Evolutionary conservation across 768 basidiomycete genomes (phyloP), one percentile per base, ranked within the genome.

Genomic region (Mycena leptocephala): DNA sequence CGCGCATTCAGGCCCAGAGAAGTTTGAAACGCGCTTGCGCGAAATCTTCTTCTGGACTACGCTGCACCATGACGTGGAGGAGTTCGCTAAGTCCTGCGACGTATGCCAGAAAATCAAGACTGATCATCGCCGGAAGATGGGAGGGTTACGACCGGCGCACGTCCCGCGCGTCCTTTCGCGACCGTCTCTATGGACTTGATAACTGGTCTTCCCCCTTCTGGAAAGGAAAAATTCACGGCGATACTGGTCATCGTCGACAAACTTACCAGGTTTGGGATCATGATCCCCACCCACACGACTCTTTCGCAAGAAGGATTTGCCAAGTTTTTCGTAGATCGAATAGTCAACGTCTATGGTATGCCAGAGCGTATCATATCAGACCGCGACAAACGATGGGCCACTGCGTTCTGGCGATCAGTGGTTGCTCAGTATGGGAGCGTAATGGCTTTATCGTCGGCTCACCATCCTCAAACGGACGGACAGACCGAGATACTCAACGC

Each of bases 401-500:
- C 64, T 2, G 73, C 61, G 1, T 82, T 83, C 65, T 84, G 82
- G 78, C 9, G 41, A 16, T 48, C 71, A 2, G 71, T 72, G 2
- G 46, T 62, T 8, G 14, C 55, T 14, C 62, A 72, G 20, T 65
- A 72, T n/a, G 71, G 71, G 11, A 46, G 58, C 32, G 30, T 10
- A 4, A 46, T 72, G 30, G 70, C 70, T 37, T 43, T 72, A 3
- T 82, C 86, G 2, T 84, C 85, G 0, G 79, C 83, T 0, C 82
- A 86, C 67, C 88, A 88, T 75, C 87, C 86, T 0, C 85, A 88
- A 72, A 83, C 85, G 0, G 84, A 89, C 70, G 85, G 86, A 0
- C 85, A 86, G 33, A 83, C 81, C 0, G 82, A 87, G 77, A 74
- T 80, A 16, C 64, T 84, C 2, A 86, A 85, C 62, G 79, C 82